Evolutionary conservation across 176 grass and related monocot species (phyloP).

Genomic region (Avena eriantha): DNA sequence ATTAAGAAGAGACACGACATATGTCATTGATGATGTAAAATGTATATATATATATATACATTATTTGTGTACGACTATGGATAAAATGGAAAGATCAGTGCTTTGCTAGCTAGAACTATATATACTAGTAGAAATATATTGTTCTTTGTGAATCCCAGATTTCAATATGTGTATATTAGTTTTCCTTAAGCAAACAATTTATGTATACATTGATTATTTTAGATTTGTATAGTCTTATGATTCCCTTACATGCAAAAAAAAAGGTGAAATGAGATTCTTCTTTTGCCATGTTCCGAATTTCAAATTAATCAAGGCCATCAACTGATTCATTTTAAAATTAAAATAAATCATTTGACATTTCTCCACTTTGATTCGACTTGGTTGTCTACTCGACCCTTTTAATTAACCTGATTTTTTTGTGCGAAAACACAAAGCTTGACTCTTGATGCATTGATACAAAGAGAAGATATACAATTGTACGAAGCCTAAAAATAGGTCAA

Average conservation of each 20-base stretch:
- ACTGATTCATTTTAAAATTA: neutral
- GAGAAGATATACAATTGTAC: too few species aligned
- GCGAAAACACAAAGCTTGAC: too few species aligned
- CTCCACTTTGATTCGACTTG: neutral
- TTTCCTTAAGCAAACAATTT: neutral
- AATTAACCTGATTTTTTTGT: neutral
- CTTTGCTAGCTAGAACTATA: neutral
- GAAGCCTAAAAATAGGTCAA: too few species aligned
- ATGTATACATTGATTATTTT: neutral
- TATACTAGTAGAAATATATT: conserved; percentile 10
- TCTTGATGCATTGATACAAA: too few species aligned
- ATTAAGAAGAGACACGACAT: neutral
- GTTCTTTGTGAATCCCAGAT: conserved; percentile 24
- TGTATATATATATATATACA: conserved; percentile 24
- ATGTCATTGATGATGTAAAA: conserved; percentile 46
- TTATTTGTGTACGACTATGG: conserved; percentile 54
- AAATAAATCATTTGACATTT: neutral
- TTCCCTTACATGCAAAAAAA: neutral
- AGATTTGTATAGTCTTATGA: neutral
- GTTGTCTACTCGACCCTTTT: neutral
- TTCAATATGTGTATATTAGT: conserved; percentile 10
- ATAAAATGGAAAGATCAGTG: neutral
- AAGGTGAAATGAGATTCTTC: neutral
- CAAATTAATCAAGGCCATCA: neutral
- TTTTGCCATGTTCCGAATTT: neutral